A percentile compares a stretch with the other conserved stretches of the same genome.
These are phyloP conservation scores for Lepidium africanum DNA, from an alignment of 345 rosid species.

Conservation along the genomic window DNA sequence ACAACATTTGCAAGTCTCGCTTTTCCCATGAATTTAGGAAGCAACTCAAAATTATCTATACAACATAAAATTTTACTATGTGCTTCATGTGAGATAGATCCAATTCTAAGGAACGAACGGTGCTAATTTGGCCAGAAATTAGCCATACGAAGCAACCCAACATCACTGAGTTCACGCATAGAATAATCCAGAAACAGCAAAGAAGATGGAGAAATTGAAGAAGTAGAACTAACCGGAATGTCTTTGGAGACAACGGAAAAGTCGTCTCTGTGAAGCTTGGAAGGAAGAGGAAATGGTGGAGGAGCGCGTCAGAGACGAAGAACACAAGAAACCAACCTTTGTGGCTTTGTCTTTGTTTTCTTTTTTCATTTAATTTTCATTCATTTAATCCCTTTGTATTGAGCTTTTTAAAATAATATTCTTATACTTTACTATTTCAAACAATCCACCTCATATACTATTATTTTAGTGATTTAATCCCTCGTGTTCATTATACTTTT, in stretches of 20 bases:
- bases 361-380: not conserved
- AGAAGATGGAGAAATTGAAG: not conserved
- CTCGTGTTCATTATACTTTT: slow-evolving; percentile 5
- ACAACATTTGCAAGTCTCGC: not conserved
- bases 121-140: not conserved
- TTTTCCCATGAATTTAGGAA: not conserved
- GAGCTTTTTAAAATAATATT: not conserved
- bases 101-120: not conserved
- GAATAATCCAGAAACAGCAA: not conserved
- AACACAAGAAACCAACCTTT: slow-evolving; percentile 7
- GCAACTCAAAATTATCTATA: not conserved
- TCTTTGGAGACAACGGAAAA: not conserved
- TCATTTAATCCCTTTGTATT: not conserved
- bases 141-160: slow-evolving; percentile 5
- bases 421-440: not conserved
- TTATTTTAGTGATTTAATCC: not conserved
- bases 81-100: not conserved
- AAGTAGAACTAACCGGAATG: slow-evolving; percentile 13
- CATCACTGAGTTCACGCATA: not conserved
- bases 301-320: slow-evolving; percentile 21
- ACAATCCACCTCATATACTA: not conserved
- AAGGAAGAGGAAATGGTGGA: slow-evolving; percentile 23
- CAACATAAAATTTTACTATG: not conserved
- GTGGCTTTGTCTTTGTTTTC: not conserved
- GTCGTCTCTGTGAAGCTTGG: slow-evolving; percentile 22